Conservation (phyloP, 495 filamentous ascomycete genomes). For the Penicillium crystallinum region DNA sequence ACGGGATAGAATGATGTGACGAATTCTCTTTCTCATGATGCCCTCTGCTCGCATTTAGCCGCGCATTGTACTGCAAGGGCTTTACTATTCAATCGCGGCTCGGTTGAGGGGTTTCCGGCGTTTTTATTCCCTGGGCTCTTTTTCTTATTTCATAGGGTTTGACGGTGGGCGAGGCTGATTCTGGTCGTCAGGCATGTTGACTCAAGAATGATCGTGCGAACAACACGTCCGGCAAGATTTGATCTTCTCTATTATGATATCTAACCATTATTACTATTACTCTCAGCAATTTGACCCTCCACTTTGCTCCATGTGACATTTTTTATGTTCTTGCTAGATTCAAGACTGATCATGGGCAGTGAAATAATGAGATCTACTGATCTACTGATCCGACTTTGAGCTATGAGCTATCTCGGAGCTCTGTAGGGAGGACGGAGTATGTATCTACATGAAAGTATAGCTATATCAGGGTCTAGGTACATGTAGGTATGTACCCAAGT, state of each 20-base stretch:
- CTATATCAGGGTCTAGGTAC: background rate
- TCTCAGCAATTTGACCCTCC: constrained; percentile 8
- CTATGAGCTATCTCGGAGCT: background rate
- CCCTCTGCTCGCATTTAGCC: constrained; percentile 38
- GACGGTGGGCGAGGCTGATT: constrained; percentile 16
- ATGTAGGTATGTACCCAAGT: background rate
- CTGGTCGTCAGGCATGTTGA: constrained; percentile 12
- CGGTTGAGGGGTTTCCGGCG: constrained; percentile 45
- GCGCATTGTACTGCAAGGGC: constrained; percentile 32
- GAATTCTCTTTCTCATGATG: constrained; percentile 30
- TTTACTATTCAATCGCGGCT: constrained; percentile 33
- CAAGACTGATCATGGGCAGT: background rate
- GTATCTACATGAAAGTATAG: background rate
- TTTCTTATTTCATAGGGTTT: constrained; percentile 27
- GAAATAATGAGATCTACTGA: background rate
- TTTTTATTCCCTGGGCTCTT: constrained; percentile 27
- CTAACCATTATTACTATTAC: constrained; percentile 10
- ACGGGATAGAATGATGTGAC: constrained; percentile 88
- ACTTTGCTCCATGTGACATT: constrained; percentile 8
- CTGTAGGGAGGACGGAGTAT: too few species aligned
- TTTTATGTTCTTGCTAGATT: background rate
- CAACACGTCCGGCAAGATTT: constrained; percentile 4
- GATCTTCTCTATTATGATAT: constrained; percentile 12
- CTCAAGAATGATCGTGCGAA: constrained; percentile 5
- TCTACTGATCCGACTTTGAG: too few species aligned